Percentiles rank a stretch among this genome's conserved stretches.
Evolutionary conservation across 495 filamentous ascomycete species (phyloP).

Genomic region (Halenospora varia): DNA sequence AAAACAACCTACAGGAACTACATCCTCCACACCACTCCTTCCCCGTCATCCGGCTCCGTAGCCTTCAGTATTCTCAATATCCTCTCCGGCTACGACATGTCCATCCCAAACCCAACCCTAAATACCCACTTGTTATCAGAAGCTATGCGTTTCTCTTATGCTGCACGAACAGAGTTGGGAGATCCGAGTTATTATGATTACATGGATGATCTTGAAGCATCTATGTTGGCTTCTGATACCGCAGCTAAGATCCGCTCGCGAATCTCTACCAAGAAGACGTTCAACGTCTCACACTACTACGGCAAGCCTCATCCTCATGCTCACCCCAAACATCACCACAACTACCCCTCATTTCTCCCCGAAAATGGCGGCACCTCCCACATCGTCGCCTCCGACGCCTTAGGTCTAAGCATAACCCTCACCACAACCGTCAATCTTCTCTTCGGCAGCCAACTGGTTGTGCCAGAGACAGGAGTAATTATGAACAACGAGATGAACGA

Average conservation of each 20-base stretch:
- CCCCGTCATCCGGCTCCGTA: too few species aligned
- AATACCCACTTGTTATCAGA: slow-evolving; percentile 81
- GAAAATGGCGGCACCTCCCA: slow-evolving; percentile 74
- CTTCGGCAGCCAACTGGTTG: slow-evolving; percentile 74
- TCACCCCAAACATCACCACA: not conserved
- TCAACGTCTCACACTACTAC: slow-evolving; percentile 63
- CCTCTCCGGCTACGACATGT: slow-evolving; percentile 67
- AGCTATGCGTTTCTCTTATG: slow-evolving; percentile 84
- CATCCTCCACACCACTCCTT: slow-evolving; percentile 25
- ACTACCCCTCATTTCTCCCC: slow-evolving; percentile 43
- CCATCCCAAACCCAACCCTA: slow-evolving; percentile 42
- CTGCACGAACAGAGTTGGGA: slow-evolving; percentile 61
- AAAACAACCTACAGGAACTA: slow-evolving; percentile 69
- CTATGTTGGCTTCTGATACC: slow-evolving; percentile 59
- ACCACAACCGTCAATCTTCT: slow-evolving; percentile 84
- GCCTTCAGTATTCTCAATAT: slow-evolving; percentile 75
- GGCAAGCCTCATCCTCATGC: not conserved
- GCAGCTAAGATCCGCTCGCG: slow-evolving; percentile 53
- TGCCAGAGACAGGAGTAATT: slow-evolving; percentile 77
- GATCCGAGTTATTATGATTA: slow-evolving; percentile 70
- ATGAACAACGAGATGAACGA: slow-evolving; percentile 97
- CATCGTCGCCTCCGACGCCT: slow-evolving; percentile 62
- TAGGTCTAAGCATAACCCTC: slow-evolving; percentile 65
- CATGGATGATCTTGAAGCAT: slow-evolving; percentile 56
- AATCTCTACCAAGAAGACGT: slow-evolving; percentile 67